phyloP scores from a whole-genome alignment of 495 filamentous ascomycete species.

The Neurospora pannonica region DNA sequence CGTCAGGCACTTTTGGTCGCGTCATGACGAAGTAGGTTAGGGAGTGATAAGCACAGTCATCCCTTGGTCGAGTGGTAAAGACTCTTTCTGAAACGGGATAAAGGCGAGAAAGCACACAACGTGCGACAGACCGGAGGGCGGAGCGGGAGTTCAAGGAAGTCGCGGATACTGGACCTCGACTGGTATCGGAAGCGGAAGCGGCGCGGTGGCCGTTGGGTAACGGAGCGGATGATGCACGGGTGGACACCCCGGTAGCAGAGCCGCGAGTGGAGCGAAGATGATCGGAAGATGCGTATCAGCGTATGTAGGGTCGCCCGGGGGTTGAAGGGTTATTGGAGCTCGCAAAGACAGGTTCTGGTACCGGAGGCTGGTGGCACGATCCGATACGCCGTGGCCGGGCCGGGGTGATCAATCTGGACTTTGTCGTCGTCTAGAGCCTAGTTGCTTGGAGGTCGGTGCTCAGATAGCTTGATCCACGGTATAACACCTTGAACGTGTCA shows the following conservation, averaged over 20 bases:
- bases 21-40: constrained; percentile 38
- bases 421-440: neutral
- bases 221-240: constrained; percentile 28
- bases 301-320: neutral
- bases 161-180: constrained; percentile 5
- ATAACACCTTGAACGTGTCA: neutral
- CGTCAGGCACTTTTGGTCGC: constrained; percentile 53
- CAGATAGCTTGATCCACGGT: neutral
- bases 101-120: constrained; percentile 6
- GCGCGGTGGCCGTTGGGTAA: constrained; percentile 11
- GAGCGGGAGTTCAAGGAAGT: constrained; percentile 3
- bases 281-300: constrained; percentile 22
- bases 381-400: constrained; percentile 17
- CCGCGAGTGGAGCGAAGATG: constrained; percentile 15
- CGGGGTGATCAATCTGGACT: neutral
- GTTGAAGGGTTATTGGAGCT: constrained; percentile 3
- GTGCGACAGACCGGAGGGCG: constrained; percentile 15
- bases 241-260: constrained; percentile 21
- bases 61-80: constrained; percentile 24
- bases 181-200: constrained; percentile 21
- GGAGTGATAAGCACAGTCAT: constrained; percentile 14
- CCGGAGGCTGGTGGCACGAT: constrained; percentile 21
- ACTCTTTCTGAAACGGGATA: constrained; percentile 1
- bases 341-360: constrained; percentile 1
- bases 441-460: neutral